Evolutionary conservation across 441 rosid genomes (phyloP), one percentile per base, ranked within the genome.

Genomic region (Isatis lusitanica): DNA sequence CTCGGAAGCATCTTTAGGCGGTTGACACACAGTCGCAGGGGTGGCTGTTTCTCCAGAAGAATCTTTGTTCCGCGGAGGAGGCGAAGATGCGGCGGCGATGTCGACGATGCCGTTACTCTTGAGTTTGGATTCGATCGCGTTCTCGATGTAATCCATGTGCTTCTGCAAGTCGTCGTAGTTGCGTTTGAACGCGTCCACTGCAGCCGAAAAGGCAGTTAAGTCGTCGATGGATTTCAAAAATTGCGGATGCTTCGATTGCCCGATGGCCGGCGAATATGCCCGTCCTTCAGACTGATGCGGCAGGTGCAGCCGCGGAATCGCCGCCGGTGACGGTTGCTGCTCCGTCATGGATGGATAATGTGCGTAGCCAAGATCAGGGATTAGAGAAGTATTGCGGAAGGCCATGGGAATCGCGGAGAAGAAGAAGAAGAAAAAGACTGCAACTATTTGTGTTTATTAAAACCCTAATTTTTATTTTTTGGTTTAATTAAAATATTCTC

Each of bases 91-190:
- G 35, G 46, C 48, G 56, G 44, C 47, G 51, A 4, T 21, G 33
- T 40, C 55, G 47, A 24, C 16, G 60, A 28, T 26, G 62, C 51
- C 68, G 30, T 66, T 63, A 3, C 33, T 74, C n/a, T 68, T 68
- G 71, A 80, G 80, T 66, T 75, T 69, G 57, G 81, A 36, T 2
- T 87, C 85, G 38, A 92, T 79, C 17, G 86, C 79, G 53, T 30
- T 63, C n/a, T 47, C 68, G 70, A 86, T 79, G 78, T 78, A 79
- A 68, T 82, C 82, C 53, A 88, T 80, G 64, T 88, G 96, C 3
- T 79, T 76, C 15, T 74, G 81, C 30, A 90, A 66, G 18, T 87
- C 97, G 24, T 81, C 82, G 70, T 72, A 82, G 53, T 82, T 65
- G 74, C 73, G 68, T 35, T 78, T 68, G 80, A 92, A 90, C 47